Conservation (phyloP, 192 early-diverging fungal species). For the Coemansia sp. region DNA sequence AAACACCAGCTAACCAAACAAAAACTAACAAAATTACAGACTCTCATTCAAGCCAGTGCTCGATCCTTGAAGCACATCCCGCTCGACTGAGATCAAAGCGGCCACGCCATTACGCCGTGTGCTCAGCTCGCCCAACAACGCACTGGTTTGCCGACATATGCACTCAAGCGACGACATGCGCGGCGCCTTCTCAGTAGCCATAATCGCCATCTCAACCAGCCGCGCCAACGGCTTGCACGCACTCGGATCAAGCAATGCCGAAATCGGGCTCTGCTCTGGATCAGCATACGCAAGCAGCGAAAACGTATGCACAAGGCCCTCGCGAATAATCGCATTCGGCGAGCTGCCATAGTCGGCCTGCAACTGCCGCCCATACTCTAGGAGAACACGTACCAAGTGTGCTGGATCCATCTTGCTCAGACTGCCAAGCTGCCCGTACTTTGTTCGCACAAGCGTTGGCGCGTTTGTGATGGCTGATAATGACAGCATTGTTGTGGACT, state of each 20-base stretch:
- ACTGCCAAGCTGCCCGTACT: slow-evolving; percentile 33
- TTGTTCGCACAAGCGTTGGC: slow-evolving; percentile 14
- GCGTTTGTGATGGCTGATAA: slow-evolving; percentile 38
- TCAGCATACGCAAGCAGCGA: slow-evolving; percentile 73
- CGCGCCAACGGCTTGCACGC: slow-evolving; percentile 62
- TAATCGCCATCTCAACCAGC: slow-evolving; percentile 69
- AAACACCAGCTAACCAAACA: background rate
- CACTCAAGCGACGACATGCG: slow-evolving; percentile 60
- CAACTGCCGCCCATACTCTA: slow-evolving; percentile 58
- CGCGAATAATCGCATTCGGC: slow-evolving; percentile 44
- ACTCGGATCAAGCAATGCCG: slow-evolving; percentile 56
- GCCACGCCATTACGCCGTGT: slow-evolving; percentile 39
- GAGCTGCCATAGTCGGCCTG: slow-evolving; percentile 57
- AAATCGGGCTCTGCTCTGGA: slow-evolving; percentile 52
- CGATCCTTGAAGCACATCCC: slow-evolving; percentile 27
- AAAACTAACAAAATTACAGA: background rate
- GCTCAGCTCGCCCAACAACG: slow-evolving; percentile 48
- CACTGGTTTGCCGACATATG: slow-evolving; percentile 34
- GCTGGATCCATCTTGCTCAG: slow-evolving; percentile 29
- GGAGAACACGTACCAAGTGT: slow-evolving; percentile 47
- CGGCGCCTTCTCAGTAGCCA: slow-evolving; percentile 60
- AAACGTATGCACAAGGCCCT: slow-evolving; percentile 62
- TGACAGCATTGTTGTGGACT: slow-evolving; percentile 30
- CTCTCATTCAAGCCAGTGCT: background rate
- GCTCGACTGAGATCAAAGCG: slow-evolving; percentile 43